Evolutionary conservation across 441 rosid species (phyloP).

Genomic region (Melastoma candidum): DNA sequence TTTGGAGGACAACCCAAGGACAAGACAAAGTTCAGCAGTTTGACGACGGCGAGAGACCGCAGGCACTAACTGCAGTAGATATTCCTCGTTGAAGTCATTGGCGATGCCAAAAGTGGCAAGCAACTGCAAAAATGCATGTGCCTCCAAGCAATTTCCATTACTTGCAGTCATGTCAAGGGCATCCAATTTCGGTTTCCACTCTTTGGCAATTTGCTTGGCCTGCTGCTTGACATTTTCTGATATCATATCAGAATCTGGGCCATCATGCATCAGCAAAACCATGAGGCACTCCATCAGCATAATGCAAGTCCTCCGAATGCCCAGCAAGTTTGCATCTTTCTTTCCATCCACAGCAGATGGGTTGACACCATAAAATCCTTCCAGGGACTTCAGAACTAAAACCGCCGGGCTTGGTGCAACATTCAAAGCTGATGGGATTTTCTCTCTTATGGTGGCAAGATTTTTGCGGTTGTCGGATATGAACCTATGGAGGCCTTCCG

Average conservation of each 20-base stretch:
- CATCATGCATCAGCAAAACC: slow-evolving; percentile 42
- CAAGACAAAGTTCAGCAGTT: slow-evolving; percentile 86
- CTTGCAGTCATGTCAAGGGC: slow-evolving; percentile 68
- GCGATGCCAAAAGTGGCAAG: slow-evolving; percentile 80
- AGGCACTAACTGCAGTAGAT: slow-evolving; percentile 65
- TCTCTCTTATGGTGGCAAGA: slow-evolving; percentile 73
- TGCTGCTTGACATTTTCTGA: slow-evolving; percentile 50
- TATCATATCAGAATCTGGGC: slow-evolving; percentile 43
- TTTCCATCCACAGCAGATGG: slow-evolving; percentile 55
- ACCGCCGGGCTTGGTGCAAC: slow-evolving; percentile 76
- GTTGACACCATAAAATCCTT: slow-evolving; percentile 66
- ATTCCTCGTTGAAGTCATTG: slow-evolving; percentile 63
- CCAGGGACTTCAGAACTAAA: slow-evolving; percentile 70
- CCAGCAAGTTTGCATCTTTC: slow-evolving; percentile 76
- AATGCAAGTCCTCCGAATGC: slow-evolving; percentile 90
- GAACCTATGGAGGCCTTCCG: slow-evolving; percentile 82
- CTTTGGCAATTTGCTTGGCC: slow-evolving; percentile 71
- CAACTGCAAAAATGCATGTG: slow-evolving; percentile 95
- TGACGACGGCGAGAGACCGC: slow-evolving; percentile 98
- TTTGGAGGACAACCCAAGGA: slow-evolving; percentile 73
- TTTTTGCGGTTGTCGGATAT: slow-evolving; percentile 96
- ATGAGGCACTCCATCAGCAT: slow-evolving; percentile 98
- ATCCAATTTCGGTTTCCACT: slow-evolving; percentile 84
- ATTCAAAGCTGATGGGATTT: slow-evolving; percentile 73
- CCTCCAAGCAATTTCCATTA: slow-evolving; percentile 97